Base-by-base conservation (phyloP, 2,329 filamentous ascomycete genomes). In the Podosphaera fusca region DNA sequence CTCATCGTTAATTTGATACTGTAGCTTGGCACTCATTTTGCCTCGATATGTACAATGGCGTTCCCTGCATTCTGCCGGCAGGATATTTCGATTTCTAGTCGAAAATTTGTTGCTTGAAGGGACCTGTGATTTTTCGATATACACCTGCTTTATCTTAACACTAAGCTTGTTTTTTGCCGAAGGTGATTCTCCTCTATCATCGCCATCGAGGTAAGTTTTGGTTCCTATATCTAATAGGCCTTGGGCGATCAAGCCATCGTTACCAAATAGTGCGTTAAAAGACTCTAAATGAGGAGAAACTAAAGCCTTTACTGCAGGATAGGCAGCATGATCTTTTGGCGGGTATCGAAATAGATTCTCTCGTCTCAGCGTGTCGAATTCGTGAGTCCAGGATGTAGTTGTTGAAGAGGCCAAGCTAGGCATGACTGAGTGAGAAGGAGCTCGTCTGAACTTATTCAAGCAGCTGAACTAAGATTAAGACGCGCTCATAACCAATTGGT, bases 31-130 rank as follows among this genome's bases (percentile, higher is more conserved):
- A 56, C 82, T 81, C 62, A 98, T 77, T 69, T 84, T 87, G 58
- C 90, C 92, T 67, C 88, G 77, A 70, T 98, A 98, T 35, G 89
- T 87, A 56, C 81, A 81, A 74, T 96, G 90, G 51, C 92, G 80
- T 72, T 98, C 90, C 75, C 92, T 81, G 72, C 88, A 95, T 72
- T 98, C 92, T 42, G 90, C 81, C 0, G 92, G 92, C 59, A 88
- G 79, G 63, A 98, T 87, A 66, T 92, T 85, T 67, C 92, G 79
- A 69, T 87, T 87, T 64, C 78, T 80, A 57, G 75, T 74, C 56
- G 84, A 84, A 66, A 84, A 82, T 70, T 94, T 95, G 73, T 95
- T 95, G 55, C 78, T 79, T 1, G 83, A 72, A 3, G 89, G 88
- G 12, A 95, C 74, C 62, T 81, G 75, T 9, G 89, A 80, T 70